These are phyloP conservation scores for Thielaviopsis populi DNA, from an alignment of 2,329 filamentous ascomycete species.

Conservation along the genomic window DNA sequence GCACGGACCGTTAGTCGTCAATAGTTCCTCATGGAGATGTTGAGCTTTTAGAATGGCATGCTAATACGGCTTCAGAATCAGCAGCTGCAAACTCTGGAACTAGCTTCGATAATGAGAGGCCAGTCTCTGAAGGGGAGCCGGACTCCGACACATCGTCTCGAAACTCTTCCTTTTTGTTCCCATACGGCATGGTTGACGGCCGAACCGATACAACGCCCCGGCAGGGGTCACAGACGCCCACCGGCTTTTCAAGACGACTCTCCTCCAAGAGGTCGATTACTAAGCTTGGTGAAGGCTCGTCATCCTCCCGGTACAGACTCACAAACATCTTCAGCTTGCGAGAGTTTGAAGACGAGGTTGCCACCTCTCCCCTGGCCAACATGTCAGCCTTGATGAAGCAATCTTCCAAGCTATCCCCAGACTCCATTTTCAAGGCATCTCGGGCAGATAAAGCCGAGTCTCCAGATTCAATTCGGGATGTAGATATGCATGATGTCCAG, in stretches of 20 bases:
- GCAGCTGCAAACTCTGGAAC: neutral
- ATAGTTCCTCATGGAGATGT: neutral
- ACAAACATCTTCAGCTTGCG: neutral
- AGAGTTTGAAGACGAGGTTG: neutral
- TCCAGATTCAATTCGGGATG: neutral
- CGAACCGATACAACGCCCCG: neutral
- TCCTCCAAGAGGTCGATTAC: neutral
- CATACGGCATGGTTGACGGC: neutral
- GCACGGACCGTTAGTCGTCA: neutral
- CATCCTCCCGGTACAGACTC: neutral
- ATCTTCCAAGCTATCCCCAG: neutral
- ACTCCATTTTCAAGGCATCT: neutral
- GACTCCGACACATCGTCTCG: neutral
- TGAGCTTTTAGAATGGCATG: neutral
- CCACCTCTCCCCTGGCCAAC: neutral
- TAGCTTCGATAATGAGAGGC: neutral
- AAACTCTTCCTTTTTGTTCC: neutral
- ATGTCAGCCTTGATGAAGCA: neutral
- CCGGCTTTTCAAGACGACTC: neutral
- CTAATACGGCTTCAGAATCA: neutral
- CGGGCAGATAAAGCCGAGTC: neutral
- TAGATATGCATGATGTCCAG: neutral
- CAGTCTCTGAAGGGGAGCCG: neutral
- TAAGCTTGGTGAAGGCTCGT: neutral
- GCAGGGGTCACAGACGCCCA: neutral